Conservation (phyloP, 2,329 filamentous ascomycete species). For the Ophiosphaerella herpotricha region DNA sequence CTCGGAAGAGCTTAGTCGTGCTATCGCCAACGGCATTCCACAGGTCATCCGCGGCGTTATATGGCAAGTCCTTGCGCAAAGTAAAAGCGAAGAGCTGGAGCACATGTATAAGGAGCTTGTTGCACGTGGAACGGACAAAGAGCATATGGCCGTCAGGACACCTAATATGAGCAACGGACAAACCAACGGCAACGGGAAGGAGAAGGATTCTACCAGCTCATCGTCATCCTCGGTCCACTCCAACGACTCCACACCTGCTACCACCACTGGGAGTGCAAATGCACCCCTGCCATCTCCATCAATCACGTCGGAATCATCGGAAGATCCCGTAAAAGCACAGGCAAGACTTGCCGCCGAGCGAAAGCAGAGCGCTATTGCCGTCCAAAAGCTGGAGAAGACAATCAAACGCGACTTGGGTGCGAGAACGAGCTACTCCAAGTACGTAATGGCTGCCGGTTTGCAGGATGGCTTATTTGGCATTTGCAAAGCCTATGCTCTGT, state of each 20-base stretch:
- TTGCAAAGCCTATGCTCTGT: conserved; percentile 96
- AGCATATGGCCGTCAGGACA: conserved; percentile 46
- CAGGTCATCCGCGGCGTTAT: conserved; percentile 96
- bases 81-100: conserved; percentile 90
- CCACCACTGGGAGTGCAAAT: conserved; percentile 53
- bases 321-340: conserved; percentile 69
- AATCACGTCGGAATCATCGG: conserved; percentile 60
- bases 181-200: conserved; percentile 53
- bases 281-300: conserved; percentile 54
- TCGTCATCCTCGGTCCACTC: conserved; percentile 87
- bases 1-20: conserved; percentile 83
- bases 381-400: conserved; percentile 85
- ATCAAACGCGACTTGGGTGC: conserved; percentile 91
- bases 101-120: conserved; percentile 82
- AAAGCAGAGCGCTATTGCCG: conserved; percentile 71
- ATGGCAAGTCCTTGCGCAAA: conserved; percentile 96
- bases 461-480: conserved; percentile 94
- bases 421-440: conserved; percentile 95
- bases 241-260: conserved; percentile 67
- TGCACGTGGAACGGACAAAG: conserved; percentile 78
- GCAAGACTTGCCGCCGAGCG: conserved; percentile 67
- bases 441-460: conserved; percentile 84
- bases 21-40: conserved; percentile 92
- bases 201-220: conserved; percentile 71
- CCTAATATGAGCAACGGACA: conserved; percentile 54